phyloP scores from a whole-genome alignment of 768 basidiomycete species.

The Stropharia rugosoannulata region DNA sequence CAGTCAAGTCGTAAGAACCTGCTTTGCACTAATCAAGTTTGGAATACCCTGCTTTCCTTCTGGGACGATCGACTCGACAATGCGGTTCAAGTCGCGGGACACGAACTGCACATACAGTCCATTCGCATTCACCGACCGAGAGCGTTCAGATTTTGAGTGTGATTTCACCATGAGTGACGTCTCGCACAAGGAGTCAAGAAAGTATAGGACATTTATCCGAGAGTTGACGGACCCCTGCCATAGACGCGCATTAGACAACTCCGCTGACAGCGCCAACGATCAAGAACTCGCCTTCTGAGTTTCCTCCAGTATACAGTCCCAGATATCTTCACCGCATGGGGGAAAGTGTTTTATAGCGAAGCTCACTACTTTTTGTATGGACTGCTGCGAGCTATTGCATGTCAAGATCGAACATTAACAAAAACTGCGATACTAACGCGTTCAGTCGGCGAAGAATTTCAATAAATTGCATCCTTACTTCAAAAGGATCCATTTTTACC shows the following conservation, averaged over 20 bases:
- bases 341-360: slow-evolving; percentile 85
- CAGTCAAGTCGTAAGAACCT: slow-evolving; percentile 45
- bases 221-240: slow-evolving; percentile 80
- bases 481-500: slow-evolving; percentile 34
- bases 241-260: neutral
- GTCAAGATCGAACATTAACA: slow-evolving; percentile 13
- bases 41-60: slow-evolving; percentile 84
- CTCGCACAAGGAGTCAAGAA: slow-evolving; percentile 87
- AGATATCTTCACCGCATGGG: slow-evolving; percentile 86
- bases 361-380: slow-evolving; percentile 84
- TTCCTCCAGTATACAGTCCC: slow-evolving; percentile 92
- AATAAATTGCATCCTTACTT: slow-evolving; percentile 40
- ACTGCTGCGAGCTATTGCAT: slow-evolving; percentile 69
- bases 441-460: slow-evolving; percentile 31
- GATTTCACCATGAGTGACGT: slow-evolving; percentile 69
- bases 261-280: neutral
- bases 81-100: slow-evolving; percentile 70
- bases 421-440: slow-evolving; percentile 28
- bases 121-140: slow-evolving; percentile 34
- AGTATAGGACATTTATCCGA: slow-evolving; percentile 91
- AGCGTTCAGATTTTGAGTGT: slow-evolving; percentile 41
- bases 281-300: slow-evolving; percentile 68
- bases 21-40: slow-evolving; percentile 84
- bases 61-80: slow-evolving; percentile 86
- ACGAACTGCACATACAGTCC: slow-evolving; percentile 76